Percentiles rank a stretch among this genome's conserved stretches.
Evolutionary conservation across 306 rosid species (phyloP).

Genomic region (Trifolium fragiferum): DNA sequence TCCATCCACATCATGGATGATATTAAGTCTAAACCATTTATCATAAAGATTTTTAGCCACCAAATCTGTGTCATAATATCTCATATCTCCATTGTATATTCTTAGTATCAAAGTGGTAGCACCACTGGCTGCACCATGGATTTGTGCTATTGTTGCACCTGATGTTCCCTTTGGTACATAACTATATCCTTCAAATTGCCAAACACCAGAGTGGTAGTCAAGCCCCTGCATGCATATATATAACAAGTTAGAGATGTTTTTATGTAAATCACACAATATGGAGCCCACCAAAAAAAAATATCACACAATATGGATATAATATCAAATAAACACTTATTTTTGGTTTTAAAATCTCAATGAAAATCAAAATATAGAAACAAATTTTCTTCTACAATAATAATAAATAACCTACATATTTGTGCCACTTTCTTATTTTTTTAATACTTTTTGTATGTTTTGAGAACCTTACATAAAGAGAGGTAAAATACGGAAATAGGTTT

Average conservation of each 20-base stretch:
- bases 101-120: constrained; percentile 46
- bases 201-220: constrained; percentile 52
- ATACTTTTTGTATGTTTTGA: no score
- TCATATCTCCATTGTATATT: constrained; percentile 51
- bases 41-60: constrained; percentile 52
- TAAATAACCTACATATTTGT: no score
- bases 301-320: no score
- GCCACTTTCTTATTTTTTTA: no score
- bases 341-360: no score
- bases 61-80: constrained; percentile 41
- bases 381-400: no score
- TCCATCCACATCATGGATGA: constrained; percentile 51
- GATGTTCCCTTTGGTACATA: constrained; percentile 59
- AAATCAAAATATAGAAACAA: no score
- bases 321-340: no score
- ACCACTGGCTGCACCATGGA: constrained; percentile 50
- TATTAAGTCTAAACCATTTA: constrained; percentile 52
- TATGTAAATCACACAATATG: background rate
- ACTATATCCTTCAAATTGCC: constrained; percentile 65
- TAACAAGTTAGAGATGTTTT: background rate
- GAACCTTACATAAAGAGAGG: no score
- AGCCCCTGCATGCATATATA: constrained; percentile 41
- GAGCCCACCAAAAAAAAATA: no score
- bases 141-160: constrained; percentile 53
- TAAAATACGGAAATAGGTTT: no score